A percentile compares a stretch with the other conserved stretches of the same genome.
Evolutionary conservation across 495 filamentous ascomycete species (phyloP).

Genomic region (Hyaloscypha bicolor): DNA sequence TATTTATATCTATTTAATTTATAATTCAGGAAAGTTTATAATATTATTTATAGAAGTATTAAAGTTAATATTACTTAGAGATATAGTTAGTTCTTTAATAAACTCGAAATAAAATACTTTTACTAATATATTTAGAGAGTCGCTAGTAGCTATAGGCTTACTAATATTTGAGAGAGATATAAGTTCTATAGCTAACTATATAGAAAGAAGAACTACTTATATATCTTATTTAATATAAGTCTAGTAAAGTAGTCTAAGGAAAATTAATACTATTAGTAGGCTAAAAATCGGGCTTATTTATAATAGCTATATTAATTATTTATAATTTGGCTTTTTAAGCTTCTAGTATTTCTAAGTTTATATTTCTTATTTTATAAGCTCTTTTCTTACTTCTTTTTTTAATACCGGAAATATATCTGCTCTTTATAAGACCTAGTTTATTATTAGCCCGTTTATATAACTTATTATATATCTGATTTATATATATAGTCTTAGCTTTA

Average conservation of each 20-base stretch:
- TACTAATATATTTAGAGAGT: conserved; percentile 17
- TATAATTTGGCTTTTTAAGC: conserved; percentile 16
- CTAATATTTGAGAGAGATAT: conserved; percentile 14
- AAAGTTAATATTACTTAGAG: conserved; percentile 15
- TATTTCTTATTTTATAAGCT: conserved; percentile 11
- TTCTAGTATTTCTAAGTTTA: conserved; percentile 8
- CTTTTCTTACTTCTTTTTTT: conserved; percentile 16
- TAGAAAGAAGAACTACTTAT: conserved; percentile 6
- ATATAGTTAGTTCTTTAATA: conserved; percentile 15
- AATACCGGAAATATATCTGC: conserved; percentile 14
- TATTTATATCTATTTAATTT: conserved; percentile 13
- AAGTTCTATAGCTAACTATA: too few species aligned
- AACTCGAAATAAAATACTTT: conserved; percentile 5
- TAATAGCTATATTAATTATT: conserved; percentile 10
- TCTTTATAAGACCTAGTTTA: conserved; percentile 13
- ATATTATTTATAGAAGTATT: conserved; percentile 18
- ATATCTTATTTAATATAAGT: conserved; percentile 14
- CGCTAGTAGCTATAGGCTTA: conserved; percentile 7
- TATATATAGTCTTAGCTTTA: too few species aligned
- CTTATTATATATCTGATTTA: too few species aligned
- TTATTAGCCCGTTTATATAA: conserved; percentile 5
- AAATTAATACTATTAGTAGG: conserved; percentile 18
- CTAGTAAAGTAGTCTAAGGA: conserved; percentile 4
- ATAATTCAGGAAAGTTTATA: conserved; percentile 20
- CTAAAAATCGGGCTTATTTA: conserved; percentile 21